Evolutionary conservation across 1,284 basidiomycete species (phyloP), one percentile per base, ranked within the genome.

Genomic region (Austroboletus rostrupii): DNA sequence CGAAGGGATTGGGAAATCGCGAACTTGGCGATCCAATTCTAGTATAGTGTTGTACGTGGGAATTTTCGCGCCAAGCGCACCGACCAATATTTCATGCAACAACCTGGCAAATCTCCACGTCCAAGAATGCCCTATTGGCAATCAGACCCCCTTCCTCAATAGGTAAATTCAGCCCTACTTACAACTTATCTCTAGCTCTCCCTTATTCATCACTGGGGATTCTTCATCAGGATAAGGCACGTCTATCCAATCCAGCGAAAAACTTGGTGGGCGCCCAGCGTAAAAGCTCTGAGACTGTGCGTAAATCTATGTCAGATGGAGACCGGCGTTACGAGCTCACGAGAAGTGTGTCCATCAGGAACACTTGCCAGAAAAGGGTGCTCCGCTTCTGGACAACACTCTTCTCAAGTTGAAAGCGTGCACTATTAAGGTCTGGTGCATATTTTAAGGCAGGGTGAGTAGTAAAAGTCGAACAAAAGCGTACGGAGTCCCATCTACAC

Each of bases 341-440:
- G 26, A 77, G 64, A 74, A 77, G 79, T 0, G 80, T 79, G 56
- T 86, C 83, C 19, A 75, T 62, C 19, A 69, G 51, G 57, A 83
- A 83, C 14, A 86, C 61, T 50, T 83, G 79, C 83, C 85, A 87
- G 59, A 85, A 87, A 5, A 83, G 69, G 21, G 72, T 72, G 50
- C 72, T 75, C 7, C 85, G 76, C 47, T 71, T 68, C 46, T 79
- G 69, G 14, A 72, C 65, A 42, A 74, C 68, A 26, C 69, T 63
- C 32, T 73, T 68, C 32, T 72, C 70, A 11, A 84, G 71, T 13
- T 77, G 74, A 79, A 85, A 87, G 39, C 79, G 70, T 11, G 72
- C 69, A 47, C 78, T 73, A 56, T 81, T 79, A 26, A 87, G 72
- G 62, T 88, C 85, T 50, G 10, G 17, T 29, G 33, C 32, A 17